phyloP scores from a whole-genome alignment of 306 rosid genomes.

The Sesbania bispinosa region DNA sequence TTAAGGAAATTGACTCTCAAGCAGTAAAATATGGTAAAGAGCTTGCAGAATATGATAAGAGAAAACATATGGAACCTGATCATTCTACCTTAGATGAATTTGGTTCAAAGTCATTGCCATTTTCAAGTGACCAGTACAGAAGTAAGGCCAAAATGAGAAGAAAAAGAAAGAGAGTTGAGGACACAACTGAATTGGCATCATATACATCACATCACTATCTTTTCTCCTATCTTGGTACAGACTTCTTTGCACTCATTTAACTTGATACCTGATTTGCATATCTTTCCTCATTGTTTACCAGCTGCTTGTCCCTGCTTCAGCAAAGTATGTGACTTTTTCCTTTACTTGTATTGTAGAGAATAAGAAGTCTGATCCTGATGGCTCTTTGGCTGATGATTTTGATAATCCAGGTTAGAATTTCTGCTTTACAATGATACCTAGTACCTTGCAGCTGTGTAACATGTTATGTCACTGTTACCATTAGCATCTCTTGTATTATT shows the following conservation, averaged over 20 bases:
- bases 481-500: slow-evolving; percentile 7
- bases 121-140: slow-evolving; percentile 36
- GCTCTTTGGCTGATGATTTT: slow-evolving; percentile 44
- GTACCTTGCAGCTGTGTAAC: slow-evolving; percentile 2
- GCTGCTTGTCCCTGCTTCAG: background rate
- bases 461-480: slow-evolving; percentile 13
- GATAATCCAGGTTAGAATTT: slow-evolving; percentile 63
- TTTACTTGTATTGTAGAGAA: slow-evolving; percentile 53
- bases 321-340: slow-evolving; percentile 19
- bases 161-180: slow-evolving; percentile 76
- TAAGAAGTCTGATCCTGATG: slow-evolving; percentile 64
- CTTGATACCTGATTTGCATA: slow-evolving; percentile 25
- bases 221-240: slow-evolving; percentile 77
- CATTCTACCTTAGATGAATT: slow-evolving; percentile 38
- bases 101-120: slow-evolving; percentile 72
- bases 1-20: slow-evolving; percentile 67
- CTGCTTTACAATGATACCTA: slow-evolving; percentile 11
- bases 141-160: slow-evolving; percentile 57
- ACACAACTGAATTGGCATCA: slow-evolving; percentile 56
- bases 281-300: slow-evolving; percentile 16
- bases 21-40: slow-evolving; percentile 52
- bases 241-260: slow-evolving; percentile 27
- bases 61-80: slow-evolving; percentile 39
- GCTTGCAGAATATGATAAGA: slow-evolving; percentile 54
- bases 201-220: slow-evolving; percentile 68